These are phyloP conservation scores for Rugosomyces carneus DNA, from an alignment of 1,284 basidiomycete genomes.

Conservation along the genomic window DNA sequence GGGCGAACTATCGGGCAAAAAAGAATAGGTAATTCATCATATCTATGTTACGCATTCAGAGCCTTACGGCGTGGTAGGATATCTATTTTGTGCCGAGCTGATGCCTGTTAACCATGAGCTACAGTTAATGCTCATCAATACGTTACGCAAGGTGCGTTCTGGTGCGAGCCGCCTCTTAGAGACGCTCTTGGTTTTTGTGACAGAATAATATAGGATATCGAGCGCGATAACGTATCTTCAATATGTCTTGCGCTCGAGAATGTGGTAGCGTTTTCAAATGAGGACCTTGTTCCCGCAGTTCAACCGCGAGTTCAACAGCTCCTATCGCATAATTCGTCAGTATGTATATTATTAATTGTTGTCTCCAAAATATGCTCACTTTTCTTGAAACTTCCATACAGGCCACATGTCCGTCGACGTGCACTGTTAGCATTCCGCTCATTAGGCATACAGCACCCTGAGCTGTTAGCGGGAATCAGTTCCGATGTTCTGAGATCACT, in stretches of 20 bases:
- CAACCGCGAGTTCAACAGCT: constrained; percentile 58
- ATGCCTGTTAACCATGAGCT: constrained; percentile 65
- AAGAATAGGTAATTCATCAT: constrained; percentile 48
- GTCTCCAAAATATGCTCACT: constrained; percentile 5
- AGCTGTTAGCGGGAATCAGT: constrained; percentile 42
- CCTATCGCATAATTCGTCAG: constrained; percentile 69
- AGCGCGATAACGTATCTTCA: constrained; percentile 42
- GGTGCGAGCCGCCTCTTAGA: constrained; percentile 30
- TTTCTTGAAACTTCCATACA: constrained; percentile 23
- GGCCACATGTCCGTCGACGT: constrained; percentile 54
- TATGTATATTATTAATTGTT: constrained; percentile 27
- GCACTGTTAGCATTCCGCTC: constrained; percentile 52
- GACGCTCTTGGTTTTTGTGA: constrained; percentile 5
- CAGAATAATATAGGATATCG: constrained; percentile 48
- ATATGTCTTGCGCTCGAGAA: constrained; percentile 70
- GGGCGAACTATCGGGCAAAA: constrained; percentile 57
- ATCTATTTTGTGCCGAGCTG: constrained; percentile 65
- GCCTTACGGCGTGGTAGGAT: constrained; percentile 40
- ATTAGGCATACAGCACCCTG: constrained; percentile 43
- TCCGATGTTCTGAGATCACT: constrained; percentile 7
- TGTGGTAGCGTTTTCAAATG: constrained; percentile 50
- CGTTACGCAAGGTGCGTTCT: constrained; percentile 60
- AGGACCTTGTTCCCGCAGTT: constrained; percentile 67
- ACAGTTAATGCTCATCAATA: constrained; percentile 78
- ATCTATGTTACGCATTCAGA: not conserved